Base-by-base conservation (phyloP, 2,329 filamentous ascomycete species). In the Cladosporium sp. region DNA sequence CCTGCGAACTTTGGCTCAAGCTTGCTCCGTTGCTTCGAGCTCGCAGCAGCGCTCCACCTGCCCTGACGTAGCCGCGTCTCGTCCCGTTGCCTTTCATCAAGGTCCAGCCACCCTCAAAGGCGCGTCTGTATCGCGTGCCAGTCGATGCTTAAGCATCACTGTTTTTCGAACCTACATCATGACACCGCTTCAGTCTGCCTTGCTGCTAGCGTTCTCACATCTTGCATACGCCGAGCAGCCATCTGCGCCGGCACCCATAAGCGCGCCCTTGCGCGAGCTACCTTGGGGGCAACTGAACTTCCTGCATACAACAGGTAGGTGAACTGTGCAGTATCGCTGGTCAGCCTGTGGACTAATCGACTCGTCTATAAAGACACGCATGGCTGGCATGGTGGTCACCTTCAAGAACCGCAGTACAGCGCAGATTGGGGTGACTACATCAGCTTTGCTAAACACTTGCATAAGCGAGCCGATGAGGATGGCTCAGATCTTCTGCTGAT, bases 361-460 rank as follows among this genome's bases (percentile, higher is more conserved):
- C 4, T 28, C 22, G 4, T 46, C 28, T 40, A 11, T 33, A 14
- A 46, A 52, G 75, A 97, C 68, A 93, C 88, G 4, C 93, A 97
- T 72, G 92, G 93, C 63, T 98, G 93, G 93, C 85, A 95, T 66
- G 89, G 83, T 9, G 93, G 93, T 1, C 93, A 98, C 75, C 73
- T 97, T 4, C 85, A 91, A 74, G 93, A 98, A 73, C 79, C 89
- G 2, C 92, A 93, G 55, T 98, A 95, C 71, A 91, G 89, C 6
- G 92, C 89, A 43, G 93, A 98, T 70, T 97, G 93, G 90, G 93
- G 93, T 54, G 93, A 98, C 72, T 98, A 97, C 70, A 80, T 97
- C 63, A 96, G 92, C 6, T 96, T 98, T 66, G 83, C 90, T 33
- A 77, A 85, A 34, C 89, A 92, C 66, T 82, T 98, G 77, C 86